These are phyloP conservation scores for Phytomonas sp. DNA, from an alignment of 208 protist species.

Conservation along the genomic window DNA sequence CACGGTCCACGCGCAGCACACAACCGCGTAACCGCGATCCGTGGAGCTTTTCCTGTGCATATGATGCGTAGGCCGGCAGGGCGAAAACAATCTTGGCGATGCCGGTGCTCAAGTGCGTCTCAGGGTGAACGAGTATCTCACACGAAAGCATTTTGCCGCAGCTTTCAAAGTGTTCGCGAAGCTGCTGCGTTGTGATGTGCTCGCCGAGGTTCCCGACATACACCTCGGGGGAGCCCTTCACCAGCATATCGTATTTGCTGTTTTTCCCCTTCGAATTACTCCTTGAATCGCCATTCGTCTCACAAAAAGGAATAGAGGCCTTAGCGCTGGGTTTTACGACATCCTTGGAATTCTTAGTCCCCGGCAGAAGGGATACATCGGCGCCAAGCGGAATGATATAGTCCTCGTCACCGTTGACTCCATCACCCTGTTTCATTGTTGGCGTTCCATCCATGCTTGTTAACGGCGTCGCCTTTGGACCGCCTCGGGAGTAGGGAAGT, in stretches of 20 bases:
- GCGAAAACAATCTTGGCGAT: conserved; percentile 73
- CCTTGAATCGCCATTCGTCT: conserved; percentile 6
- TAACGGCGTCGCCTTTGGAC: neutral
- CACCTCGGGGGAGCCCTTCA: conserved; percentile 62
- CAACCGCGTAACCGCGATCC: conserved; percentile 71
- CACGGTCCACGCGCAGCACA: conserved; percentile 79
- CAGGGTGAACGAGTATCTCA: conserved; percentile 72
- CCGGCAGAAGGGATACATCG: neutral
- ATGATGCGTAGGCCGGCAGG: conserved; percentile 73
- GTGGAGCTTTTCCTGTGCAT: conserved; percentile 75
- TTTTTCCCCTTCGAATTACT: conserved; percentile 63
- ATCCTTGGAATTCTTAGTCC: neutral
- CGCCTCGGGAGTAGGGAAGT: conserved; percentile 66
- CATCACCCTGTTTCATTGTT: neutral
- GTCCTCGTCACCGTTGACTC: conserved; percentile 14
- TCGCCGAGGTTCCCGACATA: conserved; percentile 80
- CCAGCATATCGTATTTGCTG: conserved; percentile 78
- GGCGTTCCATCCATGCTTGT: neutral
- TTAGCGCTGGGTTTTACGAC: neutral
- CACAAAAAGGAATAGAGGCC: neutral
- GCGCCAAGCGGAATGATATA: conserved; percentile 22
- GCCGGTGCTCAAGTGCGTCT: conserved; percentile 61
- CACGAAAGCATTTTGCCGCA: conserved; percentile 62
- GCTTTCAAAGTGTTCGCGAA: conserved; percentile 64
- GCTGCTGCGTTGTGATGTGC: conserved; percentile 63